These are phyloP conservation scores for Cymbidium sinense DNA, from an alignment of 106 monocot genomes.

Conservation along the genomic window DNA sequence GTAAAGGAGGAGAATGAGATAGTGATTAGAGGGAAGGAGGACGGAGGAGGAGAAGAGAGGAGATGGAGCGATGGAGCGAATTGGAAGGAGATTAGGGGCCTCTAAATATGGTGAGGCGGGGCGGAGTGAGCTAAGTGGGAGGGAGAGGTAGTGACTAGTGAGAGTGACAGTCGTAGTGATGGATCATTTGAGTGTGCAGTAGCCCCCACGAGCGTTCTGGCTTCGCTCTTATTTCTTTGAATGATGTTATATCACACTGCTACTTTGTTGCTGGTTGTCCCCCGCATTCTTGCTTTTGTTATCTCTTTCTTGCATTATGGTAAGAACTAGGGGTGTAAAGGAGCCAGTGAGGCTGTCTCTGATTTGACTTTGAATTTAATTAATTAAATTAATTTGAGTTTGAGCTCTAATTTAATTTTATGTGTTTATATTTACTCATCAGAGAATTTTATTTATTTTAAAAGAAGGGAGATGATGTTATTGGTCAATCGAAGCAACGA, in stretches of 20 bases:
- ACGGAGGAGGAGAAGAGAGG: too few relatives aligned
- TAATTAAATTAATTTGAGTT: too few relatives aligned
- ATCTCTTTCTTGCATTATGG: too few relatives aligned
- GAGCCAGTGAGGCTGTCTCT: too few relatives aligned
- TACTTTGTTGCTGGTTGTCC: conserved; percentile 1
- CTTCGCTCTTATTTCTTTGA: not conserved
- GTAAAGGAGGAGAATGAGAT: not conserved
- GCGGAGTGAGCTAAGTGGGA: not conserved
- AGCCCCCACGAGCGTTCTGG: not conserved
- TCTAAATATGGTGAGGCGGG: not conserved
- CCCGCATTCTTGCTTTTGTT: not conserved
- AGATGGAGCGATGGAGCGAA: not conserved
- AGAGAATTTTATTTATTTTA: too few relatives aligned
- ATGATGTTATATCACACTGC: not conserved
- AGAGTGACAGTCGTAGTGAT: too few relatives aligned
- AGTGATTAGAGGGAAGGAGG: not conserved
- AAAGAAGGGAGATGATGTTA: too few relatives aligned
- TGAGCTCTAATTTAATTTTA: too few relatives aligned
- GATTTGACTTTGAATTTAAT: too few relatives aligned
- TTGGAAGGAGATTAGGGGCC: not conserved
- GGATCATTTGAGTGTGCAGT: not conserved
- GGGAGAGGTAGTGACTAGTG: not conserved
- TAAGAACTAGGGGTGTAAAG: too few relatives aligned
- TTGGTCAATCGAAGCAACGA: too few relatives aligned
- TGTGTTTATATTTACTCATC: too few relatives aligned